Percentiles rank a stretch among this genome's conserved stretches.
These are phyloP conservation scores for Kwoniella europaea DNA, from an alignment of 768 basidiomycete species.

Conservation along the genomic window DNA sequence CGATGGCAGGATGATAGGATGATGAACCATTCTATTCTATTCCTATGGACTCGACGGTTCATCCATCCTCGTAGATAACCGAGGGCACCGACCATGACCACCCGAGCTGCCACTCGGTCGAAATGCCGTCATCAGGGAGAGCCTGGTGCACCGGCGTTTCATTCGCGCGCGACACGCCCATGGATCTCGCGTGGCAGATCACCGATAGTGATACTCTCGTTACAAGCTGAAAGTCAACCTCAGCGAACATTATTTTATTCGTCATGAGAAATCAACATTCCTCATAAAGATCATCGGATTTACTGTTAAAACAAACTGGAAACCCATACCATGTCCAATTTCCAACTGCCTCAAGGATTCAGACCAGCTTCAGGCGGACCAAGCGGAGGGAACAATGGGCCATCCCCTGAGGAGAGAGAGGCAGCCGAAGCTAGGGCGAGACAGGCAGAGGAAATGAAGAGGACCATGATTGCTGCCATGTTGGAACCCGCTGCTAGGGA, in stretches of 20 bases:
- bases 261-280: not conserved
- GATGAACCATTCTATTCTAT: not conserved
- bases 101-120: not conserved
- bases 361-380: constrained; percentile 31
- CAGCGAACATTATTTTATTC: no score
- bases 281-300: not conserved
- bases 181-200: not conserved
- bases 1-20: not conserved
- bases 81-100: not conserved
- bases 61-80: not conserved
- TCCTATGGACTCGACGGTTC: not conserved
- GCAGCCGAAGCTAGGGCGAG: constrained; percentile 41
- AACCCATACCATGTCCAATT: constrained; percentile 35
- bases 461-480: constrained; percentile 55
- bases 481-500: constrained; percentile 54
- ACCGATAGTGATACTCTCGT: no score
- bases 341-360: constrained; percentile 53
- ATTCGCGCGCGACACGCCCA: not conserved
- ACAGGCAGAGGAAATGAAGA: constrained; percentile 56
- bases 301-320: not conserved
- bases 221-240: no score
- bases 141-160: not conserved
- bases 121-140: not conserved
- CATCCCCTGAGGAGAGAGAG: constrained; percentile 38
- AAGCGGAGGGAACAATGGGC: constrained; percentile 16